Conservation (phyloP, 768 basidiomycete genomes). For the Cubamyces lactineus region DNA sequence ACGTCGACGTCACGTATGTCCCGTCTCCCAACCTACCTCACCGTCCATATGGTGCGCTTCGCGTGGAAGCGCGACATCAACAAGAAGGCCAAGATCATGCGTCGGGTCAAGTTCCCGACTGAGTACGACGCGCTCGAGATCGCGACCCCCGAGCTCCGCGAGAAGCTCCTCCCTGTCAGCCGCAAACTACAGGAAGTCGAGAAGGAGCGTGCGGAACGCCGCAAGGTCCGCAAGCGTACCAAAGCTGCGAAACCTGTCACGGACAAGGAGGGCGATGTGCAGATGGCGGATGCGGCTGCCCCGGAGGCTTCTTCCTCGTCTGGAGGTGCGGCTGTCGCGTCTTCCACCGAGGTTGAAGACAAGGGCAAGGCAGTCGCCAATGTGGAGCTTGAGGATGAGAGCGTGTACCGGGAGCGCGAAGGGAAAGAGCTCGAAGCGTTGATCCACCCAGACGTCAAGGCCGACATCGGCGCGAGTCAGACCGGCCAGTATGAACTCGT, state of each 20-base stretch:
- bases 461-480: constrained; percentile 72
- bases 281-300: constrained; percentile 47
- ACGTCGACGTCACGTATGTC: constrained; percentile 79
- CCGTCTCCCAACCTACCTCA: constrained; percentile 82
- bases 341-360: constrained; percentile 32
- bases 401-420: constrained; percentile 66
- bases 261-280: constrained; percentile 45
- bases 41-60: constrained; percentile 96
- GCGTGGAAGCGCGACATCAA: constrained; percentile 89
- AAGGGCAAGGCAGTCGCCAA: constrained; percentile 33
- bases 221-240: constrained; percentile 78
- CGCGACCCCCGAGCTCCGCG: constrained; percentile 76
- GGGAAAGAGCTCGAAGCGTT: constrained; percentile 63
- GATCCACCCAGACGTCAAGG: constrained; percentile 62
- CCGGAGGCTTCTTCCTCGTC: constrained; percentile 28
- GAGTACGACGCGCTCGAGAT: constrained; percentile 89
- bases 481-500: constrained; percentile 90
- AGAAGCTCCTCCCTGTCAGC: constrained; percentile 70
- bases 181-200: constrained; percentile 77
- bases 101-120: constrained; percentile 84
- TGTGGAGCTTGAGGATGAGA: constrained; percentile 67
- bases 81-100: constrained; percentile 98
- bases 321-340: constrained; percentile 23
- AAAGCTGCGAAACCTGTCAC: constrained; percentile 45
- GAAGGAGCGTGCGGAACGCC: constrained; percentile 81